phyloP scores from a whole-genome alignment of 164 flowering plant species.

The Saururus chinensis region DNA sequence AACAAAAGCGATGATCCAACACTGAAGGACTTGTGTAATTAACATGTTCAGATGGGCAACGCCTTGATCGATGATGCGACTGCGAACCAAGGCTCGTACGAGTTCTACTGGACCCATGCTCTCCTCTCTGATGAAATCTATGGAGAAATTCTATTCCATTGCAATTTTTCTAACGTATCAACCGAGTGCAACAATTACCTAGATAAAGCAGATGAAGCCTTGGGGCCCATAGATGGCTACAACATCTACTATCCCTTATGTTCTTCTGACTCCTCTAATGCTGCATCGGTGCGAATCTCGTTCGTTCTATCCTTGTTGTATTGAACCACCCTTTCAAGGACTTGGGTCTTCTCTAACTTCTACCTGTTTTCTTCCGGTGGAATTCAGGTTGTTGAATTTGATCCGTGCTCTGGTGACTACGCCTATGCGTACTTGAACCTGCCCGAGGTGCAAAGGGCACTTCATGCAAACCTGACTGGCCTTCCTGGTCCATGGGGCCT shows the following conservation, averaged over 20 bases:
- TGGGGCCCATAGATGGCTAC: background rate
- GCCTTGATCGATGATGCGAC: background rate
- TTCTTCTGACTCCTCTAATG: background rate
- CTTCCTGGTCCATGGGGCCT: slow-evolving; percentile 10
- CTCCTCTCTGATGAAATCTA: slow-evolving; percentile 1
- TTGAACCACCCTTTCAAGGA: too few species aligned
- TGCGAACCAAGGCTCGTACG: background rate
- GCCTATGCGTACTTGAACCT: slow-evolving; percentile 12
- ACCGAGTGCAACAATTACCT: background rate
- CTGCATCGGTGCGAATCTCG: background rate
- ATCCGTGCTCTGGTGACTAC: slow-evolving; percentile 50
- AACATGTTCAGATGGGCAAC: slow-evolving; percentile 1
- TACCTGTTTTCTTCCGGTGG: background rate
- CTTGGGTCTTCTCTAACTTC: too few species aligned
- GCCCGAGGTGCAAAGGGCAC: slow-evolving; percentile 3
- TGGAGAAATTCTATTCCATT: background rate
- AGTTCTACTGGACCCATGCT: slow-evolving; percentile 5
- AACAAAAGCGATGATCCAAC: too few species aligned
- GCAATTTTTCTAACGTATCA: background rate
- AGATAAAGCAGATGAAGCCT: background rate
- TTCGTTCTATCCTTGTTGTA: background rate
- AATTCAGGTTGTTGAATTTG: slow-evolving; percentile 13
- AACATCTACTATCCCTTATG: slow-evolving; percentile 4
- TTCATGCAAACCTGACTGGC: slow-evolving; percentile 7
- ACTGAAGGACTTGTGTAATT: background rate